Conservation (phyloP, 2,329 filamentous ascomycete species). For the Claviceps purpurea region DNA sequence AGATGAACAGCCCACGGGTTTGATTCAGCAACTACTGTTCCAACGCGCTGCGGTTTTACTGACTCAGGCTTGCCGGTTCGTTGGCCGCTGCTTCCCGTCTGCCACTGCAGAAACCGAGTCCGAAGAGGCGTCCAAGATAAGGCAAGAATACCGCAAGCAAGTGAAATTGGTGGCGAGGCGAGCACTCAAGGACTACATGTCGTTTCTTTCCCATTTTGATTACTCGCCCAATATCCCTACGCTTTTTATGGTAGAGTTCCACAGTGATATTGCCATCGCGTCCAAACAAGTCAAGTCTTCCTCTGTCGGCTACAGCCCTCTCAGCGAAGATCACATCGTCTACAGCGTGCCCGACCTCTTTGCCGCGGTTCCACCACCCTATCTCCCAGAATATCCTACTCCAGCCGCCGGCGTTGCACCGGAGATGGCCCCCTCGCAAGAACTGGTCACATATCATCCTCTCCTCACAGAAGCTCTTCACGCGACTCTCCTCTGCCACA, state of each 20-base stretch:
- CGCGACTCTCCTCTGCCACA: conserved; percentile 63
- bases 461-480: conserved; percentile 68
- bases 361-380: conserved; percentile 48
- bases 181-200: conserved; percentile 60
- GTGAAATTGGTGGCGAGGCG: conserved; percentile 65
- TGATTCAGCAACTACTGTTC: conserved; percentile 64
- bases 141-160: conserved; percentile 37
- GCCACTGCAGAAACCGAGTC: neutral
- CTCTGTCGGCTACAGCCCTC: conserved; percentile 3
- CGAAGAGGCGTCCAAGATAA: conserved; percentile 5
- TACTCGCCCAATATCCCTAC: conserved; percentile 58
- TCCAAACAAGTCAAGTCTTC: conserved; percentile 5
- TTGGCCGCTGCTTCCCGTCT: conserved; percentile 37
- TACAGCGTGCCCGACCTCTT: conserved; percentile 52
- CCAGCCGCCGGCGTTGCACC: conserved; percentile 9
- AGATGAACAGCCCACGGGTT: conserved; percentile 52
- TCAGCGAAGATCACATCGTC: conserved; percentile 22
- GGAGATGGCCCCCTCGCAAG: conserved; percentile 18
- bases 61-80: conserved; percentile 53
- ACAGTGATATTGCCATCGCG: conserved; percentile 37
- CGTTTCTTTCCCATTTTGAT: conserved; percentile 61
- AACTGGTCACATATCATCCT: conserved; percentile 57
- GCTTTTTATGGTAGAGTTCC: conserved; percentile 30
- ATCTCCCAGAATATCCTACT: conserved; percentile 53
- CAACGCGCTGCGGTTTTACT: conserved; percentile 63